Evolutionary conservation across 2,329 filamentous ascomycete species (phyloP).

Genomic region (Trichoderma harzianum): DNA sequence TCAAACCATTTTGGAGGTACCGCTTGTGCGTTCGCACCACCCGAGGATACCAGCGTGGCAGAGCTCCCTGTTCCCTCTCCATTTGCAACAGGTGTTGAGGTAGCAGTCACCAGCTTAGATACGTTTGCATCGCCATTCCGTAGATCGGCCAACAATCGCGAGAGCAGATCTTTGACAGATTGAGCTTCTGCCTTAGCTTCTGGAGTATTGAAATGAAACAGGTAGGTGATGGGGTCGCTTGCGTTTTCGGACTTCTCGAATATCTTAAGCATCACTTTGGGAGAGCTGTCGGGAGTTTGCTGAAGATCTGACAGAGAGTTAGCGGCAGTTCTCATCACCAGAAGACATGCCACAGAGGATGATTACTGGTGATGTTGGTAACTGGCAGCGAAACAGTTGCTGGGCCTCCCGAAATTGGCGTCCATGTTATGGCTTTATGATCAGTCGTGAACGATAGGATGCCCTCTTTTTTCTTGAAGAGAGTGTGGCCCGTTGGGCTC

Average conservation of each 20-base stretch:
- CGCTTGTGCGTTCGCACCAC: constrained; percentile 55
- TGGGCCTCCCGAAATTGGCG: constrained; percentile 61
- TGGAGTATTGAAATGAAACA: constrained; percentile 84
- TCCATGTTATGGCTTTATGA: constrained; percentile 75
- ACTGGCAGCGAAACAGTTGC: constrained; percentile 68
- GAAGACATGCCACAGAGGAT: constrained; percentile 1
- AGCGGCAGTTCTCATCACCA: background rate
- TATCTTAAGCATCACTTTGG: constrained; percentile 93
- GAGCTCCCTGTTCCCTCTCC: constrained; percentile 44
- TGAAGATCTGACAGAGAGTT: constrained; percentile 66
- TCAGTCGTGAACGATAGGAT: constrained; percentile 72
- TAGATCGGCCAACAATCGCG: constrained; percentile 67
- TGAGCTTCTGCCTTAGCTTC: constrained; percentile 82
- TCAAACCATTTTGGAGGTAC: constrained; percentile 68
- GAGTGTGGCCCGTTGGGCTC: constrained; percentile 61
- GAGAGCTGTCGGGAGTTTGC: constrained; percentile 81
- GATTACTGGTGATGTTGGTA: constrained; percentile 73
- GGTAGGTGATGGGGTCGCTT: constrained; percentile 64
- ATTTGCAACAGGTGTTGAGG: constrained; percentile 29
- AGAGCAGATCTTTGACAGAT: constrained; percentile 76
- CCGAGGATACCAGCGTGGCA: constrained; percentile 74
- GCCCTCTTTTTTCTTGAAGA: constrained; percentile 97
- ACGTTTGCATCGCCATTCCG: constrained; percentile 56
- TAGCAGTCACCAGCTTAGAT: constrained; percentile 38
- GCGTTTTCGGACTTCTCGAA: constrained; percentile 66